Evolutionary conservation across 345 rosid genomes (phyloP).

Genomic region (Microcos paniculata): DNA sequence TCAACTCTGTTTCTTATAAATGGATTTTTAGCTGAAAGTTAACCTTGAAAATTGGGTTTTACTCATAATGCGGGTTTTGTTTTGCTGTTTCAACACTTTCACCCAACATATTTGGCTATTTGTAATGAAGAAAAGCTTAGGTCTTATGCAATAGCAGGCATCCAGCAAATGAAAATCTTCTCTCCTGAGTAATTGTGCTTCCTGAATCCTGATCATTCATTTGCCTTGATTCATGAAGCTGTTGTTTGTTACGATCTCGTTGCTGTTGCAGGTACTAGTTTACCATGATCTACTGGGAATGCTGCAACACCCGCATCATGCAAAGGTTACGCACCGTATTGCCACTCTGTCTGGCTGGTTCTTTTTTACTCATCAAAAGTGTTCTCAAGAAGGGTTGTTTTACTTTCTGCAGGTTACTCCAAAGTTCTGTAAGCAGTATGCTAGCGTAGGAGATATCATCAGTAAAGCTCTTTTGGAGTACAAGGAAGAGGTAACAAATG

Average conservation of each 20-base stretch:
- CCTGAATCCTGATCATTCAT: background rate
- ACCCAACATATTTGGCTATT: background rate
- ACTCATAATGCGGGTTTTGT: background rate
- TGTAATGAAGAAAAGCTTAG: background rate
- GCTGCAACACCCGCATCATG: slow-evolving; percentile 97
- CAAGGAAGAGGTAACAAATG: slow-evolving; percentile 61
- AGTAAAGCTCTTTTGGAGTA: slow-evolving; percentile 72
- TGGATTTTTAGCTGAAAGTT: background rate
- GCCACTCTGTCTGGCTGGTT: background rate
- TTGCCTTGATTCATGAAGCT: background rate
- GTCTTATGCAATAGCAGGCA: background rate
- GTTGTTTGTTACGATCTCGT: background rate
- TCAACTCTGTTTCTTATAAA: background rate
- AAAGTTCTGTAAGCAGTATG: slow-evolving; percentile 37
- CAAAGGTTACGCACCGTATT: slow-evolving; percentile 54
- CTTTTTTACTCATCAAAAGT: background rate
- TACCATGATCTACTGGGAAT: slow-evolving; percentile 86
- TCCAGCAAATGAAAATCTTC: background rate
- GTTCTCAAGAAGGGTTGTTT: slow-evolving; percentile 1
- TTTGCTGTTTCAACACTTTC: background rate
- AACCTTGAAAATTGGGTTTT: background rate
- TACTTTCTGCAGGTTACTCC: slow-evolving; percentile 25
- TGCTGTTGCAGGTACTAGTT: background rate
- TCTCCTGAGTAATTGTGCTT: background rate
- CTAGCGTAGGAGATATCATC: slow-evolving; percentile 67